Conservation (phyloP, 495 filamentous ascomycete genomes). For the Penicillium nucicola region DNA sequence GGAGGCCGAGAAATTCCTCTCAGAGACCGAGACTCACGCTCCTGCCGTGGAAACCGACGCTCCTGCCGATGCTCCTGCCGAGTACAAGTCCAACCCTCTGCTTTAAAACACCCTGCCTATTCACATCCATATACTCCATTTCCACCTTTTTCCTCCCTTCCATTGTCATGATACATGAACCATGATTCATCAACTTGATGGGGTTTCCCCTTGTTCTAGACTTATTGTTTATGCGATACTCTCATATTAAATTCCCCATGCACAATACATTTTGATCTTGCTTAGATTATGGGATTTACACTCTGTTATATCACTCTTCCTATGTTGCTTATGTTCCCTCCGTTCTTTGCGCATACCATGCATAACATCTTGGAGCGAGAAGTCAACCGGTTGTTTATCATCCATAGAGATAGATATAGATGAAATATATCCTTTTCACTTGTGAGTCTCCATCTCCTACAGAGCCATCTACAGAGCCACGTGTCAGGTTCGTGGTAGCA, state of each 20-base stretch:
- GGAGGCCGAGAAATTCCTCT: conserved; percentile 88
- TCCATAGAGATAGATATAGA: conserved; percentile 27
- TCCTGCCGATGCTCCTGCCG: conserved; percentile 40
- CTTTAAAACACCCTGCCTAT: conserved; percentile 39
- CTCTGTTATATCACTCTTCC: conserved; percentile 6
- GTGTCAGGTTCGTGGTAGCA: too few species aligned
- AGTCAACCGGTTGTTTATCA: conserved; percentile 8
- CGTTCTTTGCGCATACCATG: conserved; percentile 11
- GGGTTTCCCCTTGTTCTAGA: conserved; percentile 11
- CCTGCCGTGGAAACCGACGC: conserved; percentile 33
- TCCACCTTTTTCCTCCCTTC: background rate
- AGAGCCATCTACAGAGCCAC: too few species aligned
- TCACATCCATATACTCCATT: background rate
- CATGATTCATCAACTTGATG: background rate
- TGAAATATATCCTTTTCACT: background rate
- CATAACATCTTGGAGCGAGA: conserved; percentile 6
- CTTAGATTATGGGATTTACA: conserved; percentile 12
- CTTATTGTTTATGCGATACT: conserved; percentile 9
- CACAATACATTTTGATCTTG: conserved; percentile 15
- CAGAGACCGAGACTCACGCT: conserved; percentile 63
- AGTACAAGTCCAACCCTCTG: conserved; percentile 62
- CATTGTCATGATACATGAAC: conserved; percentile 12
- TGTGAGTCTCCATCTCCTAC: background rate
- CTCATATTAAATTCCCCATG: conserved; percentile 16
- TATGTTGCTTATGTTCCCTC: conserved; percentile 19